phyloP scores from a whole-genome alignment of 2,329 filamentous ascomycete species.

The Madurella fahalii region DNA sequence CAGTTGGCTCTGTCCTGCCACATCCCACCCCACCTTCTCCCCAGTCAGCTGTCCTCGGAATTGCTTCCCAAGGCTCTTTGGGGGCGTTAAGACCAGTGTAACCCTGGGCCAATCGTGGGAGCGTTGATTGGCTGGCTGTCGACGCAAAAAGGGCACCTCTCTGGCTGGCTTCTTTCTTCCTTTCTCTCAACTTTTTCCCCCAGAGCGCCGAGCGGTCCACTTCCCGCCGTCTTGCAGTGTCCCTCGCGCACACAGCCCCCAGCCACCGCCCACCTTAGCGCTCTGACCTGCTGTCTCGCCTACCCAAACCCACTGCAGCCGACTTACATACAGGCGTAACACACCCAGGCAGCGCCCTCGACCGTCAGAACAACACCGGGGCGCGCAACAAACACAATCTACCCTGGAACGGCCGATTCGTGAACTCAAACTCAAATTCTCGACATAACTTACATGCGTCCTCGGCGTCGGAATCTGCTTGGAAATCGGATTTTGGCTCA shows the following conservation, averaged over 20 bases:
- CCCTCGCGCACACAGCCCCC: background rate
- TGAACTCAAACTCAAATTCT: background rate
- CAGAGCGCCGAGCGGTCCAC: constrained; percentile 9
- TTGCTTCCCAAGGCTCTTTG: constrained; percentile 5
- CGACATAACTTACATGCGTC: constrained; percentile 43
- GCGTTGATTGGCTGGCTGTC: constrained; percentile 21
- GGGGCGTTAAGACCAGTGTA: constrained; percentile 4
- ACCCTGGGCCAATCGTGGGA: constrained; percentile 13
- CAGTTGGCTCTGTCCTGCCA: constrained; percentile 6
- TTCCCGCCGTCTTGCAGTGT: background rate
- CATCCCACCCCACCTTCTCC: constrained; percentile 7
- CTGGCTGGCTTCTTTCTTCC: constrained; percentile 19
- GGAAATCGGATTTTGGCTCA: constrained; percentile 31
- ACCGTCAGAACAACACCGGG: background rate
- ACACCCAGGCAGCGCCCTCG: background rate
- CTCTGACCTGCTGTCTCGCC: background rate
- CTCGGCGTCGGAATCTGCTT: constrained; percentile 38
- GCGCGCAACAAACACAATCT: background rate
- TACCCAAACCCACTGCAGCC: constrained; percentile 2
- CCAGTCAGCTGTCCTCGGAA: constrained; percentile 19
- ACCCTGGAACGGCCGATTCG: background rate
- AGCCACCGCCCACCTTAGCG: background rate
- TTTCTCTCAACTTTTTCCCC: constrained; percentile 16
- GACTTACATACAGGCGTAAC: constrained; percentile 5
- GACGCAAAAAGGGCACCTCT: constrained; percentile 19